Evolutionary conservation across 192 early-diverging fungal genomes (phyloP).

Genomic region (Funneliformis geosporum): DNA sequence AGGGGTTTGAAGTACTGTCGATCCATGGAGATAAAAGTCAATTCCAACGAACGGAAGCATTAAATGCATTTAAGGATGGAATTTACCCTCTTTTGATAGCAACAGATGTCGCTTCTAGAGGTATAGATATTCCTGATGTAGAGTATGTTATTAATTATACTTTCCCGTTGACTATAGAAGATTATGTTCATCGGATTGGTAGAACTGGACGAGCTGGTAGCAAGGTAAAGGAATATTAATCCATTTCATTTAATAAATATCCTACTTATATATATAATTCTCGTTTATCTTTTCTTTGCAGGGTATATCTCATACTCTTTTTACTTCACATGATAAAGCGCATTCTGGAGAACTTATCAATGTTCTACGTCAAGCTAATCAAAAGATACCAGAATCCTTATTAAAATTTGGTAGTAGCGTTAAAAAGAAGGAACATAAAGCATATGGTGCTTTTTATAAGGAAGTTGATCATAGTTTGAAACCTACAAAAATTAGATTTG

Average conservation of each 20-base stretch:
- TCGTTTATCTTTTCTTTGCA: too few species aligned
- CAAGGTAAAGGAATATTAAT: constrained; percentile 44
- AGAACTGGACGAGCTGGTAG: constrained; percentile 94
- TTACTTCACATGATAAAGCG: constrained; percentile 86
- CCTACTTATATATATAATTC: constrained; percentile 51
- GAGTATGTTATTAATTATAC: constrained; percentile 96
- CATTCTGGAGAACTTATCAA: constrained; percentile 89
- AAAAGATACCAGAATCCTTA: constrained; percentile 82
- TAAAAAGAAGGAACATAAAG: constrained; percentile 95
- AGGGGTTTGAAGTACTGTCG: constrained; percentile 79
- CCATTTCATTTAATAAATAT: neutral
- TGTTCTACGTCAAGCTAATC: constrained; percentile 84
- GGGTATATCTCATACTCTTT: constrained; percentile 91
- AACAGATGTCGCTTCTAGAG: constrained; percentile 92
- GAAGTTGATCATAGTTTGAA: constrained; percentile 82
- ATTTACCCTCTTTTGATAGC: constrained; percentile 84
- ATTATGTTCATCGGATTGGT: constrained; percentile 91
- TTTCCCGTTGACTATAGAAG: constrained; percentile 97
- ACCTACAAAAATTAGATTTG: constrained; percentile 91
- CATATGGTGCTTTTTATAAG: constrained; percentile 95
- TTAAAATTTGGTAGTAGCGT: constrained; percentile 94
- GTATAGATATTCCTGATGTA: constrained; percentile 87
- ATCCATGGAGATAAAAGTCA: constrained; percentile 95
- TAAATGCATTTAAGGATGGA: constrained; percentile 82
- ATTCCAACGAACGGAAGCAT: constrained; percentile 73